Evolutionary conservation across 495 filamentous ascomycete genomes (phyloP).

Genomic region (Corynascus novoguineensis): DNA sequence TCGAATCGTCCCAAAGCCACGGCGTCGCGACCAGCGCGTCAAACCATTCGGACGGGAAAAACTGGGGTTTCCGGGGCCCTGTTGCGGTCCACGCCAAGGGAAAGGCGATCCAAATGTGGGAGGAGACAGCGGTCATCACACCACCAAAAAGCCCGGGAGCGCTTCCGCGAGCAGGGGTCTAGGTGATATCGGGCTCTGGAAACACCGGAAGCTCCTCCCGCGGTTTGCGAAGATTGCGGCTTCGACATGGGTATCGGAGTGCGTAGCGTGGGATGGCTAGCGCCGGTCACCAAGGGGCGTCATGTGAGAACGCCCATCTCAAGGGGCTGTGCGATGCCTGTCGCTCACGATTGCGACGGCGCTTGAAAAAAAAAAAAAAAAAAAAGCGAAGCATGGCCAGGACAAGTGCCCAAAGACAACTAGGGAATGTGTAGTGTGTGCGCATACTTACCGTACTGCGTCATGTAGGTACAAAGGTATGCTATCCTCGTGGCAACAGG

Average conservation of each 20-base stretch:
- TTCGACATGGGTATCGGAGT: neutral
- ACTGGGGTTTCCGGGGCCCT: slow-evolving; percentile 8
- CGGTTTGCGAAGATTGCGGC: slow-evolving; percentile 3
- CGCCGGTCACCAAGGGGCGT: neutral
- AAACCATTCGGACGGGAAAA: slow-evolving; percentile 15
- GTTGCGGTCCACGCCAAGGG: neutral
- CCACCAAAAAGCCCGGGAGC: slow-evolving; percentile 9
- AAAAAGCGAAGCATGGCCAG: too few species aligned
- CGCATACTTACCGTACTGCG: too few species aligned
- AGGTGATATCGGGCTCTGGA: slow-evolving; percentile 3
- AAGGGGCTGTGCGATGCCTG: too few species aligned
- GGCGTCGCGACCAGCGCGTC: slow-evolving; percentile 10
- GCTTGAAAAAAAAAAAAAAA: too few species aligned
- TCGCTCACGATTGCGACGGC: too few species aligned
- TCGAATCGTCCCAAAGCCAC: slow-evolving; percentile 16
- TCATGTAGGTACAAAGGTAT: too few species aligned
- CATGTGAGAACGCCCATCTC: neutral
- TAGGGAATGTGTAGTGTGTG: too few species aligned
- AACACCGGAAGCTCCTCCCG: slow-evolving; percentile 4
- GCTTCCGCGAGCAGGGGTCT: slow-evolving; percentile 18
- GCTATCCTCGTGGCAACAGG: neutral
- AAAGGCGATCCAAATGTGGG: slow-evolving; percentile 5
- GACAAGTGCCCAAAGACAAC: too few species aligned
- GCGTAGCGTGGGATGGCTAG: slow-evolving; percentile 12
- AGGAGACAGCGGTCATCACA: neutral